phyloP scores from a whole-genome alignment of 371 early-diverging fungal genomes.

The Circinella minor region DNA sequence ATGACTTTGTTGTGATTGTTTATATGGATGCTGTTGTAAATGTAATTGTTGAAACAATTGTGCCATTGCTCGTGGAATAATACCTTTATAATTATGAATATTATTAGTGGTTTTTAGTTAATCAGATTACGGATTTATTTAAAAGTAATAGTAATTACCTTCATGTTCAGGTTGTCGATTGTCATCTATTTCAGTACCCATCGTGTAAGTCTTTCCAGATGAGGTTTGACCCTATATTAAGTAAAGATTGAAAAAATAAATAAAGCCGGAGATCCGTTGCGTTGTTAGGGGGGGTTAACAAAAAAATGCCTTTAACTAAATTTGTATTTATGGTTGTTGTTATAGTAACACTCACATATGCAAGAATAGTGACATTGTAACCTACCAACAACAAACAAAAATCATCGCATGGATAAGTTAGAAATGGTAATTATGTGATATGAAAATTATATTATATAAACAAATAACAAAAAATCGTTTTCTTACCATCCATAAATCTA shows the following conservation, averaged over 20 bases:
- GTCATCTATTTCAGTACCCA: slow-evolving; percentile 88
- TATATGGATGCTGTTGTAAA: slow-evolving; percentile 1
- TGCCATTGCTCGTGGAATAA: slow-evolving; percentile 89
- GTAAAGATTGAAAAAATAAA: no score
- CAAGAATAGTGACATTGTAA: slow-evolving; percentile 95
- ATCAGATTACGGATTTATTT: background rate
- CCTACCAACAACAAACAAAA: slow-evolving; percentile 46
- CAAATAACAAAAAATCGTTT: no score
- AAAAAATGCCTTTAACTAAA: background rate
- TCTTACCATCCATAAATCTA: slow-evolving; percentile 85
- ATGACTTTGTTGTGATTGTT: background rate
- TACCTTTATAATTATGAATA: slow-evolving; percentile 54
- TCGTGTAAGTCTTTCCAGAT: slow-evolving; percentile 98
- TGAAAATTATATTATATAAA: no score
- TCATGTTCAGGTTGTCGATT: slow-evolving; percentile 54
- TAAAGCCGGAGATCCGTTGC: no score
- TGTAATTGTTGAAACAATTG: slow-evolving; percentile 65
- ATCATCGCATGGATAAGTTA: no score
- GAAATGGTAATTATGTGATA: no score
- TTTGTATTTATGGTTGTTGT: background rate
- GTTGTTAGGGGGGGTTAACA: background rate
- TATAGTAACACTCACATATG: slow-evolving; percentile 74
- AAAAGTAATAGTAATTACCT: slow-evolving; percentile 21
- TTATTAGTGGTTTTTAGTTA: background rate
- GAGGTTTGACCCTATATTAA: slow-evolving; percentile 81